Base-by-base conservation (phyloP, 768 basidiomycete genomes). In the Neoboletus magnificus region DNA sequence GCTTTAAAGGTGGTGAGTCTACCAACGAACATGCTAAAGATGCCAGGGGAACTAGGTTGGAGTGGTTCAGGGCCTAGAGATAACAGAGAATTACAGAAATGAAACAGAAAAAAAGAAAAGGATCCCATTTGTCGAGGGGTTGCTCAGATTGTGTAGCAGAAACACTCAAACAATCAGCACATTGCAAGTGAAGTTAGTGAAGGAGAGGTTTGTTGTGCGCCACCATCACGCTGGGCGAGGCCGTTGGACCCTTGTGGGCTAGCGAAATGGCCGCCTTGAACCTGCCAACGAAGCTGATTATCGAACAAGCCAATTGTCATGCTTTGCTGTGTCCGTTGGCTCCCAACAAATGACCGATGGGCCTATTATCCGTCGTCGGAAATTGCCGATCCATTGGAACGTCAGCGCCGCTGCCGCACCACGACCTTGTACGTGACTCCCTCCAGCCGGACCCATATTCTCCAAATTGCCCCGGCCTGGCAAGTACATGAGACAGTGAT, bases 341-440 rank as follows among this genome's bases (percentile, higher is more conserved):
- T 30, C 9, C 35, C 27, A 37, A 36, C 33, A 33, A 33, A 13
- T 13, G 32, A 33, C 36, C 39, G 25, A 36, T n/a, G 18, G 4
- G 12, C 6, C 16, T 9, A 5, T n/a, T n/a, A 11, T 27, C 36
- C 11, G 5, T 20, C 5, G 40, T 60, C 51, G 60, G 64, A 13
- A 58, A 57, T 60, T 57, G 63, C 63, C 64, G 63, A 57, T 5
- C 16, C 16, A 15, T 43, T 22, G 11, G 4, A 18, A 4, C 16
- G 16, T 44, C 10, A 20, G 48, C 47, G 27, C 41, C 12, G 10
- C 32, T 49, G 37, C 51, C 20, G 42, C 12, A 48, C 54, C 35
- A 32, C 50, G 18, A 42, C 18, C 46, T 48, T 18, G 50, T 53
- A 37, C 36, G 56, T 40, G 22, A 27, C 32, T 40, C 33, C 18